phyloP scores from a whole-genome alignment of 1,139 yeast species.

The Saccharomyces hybrid region DNA sequence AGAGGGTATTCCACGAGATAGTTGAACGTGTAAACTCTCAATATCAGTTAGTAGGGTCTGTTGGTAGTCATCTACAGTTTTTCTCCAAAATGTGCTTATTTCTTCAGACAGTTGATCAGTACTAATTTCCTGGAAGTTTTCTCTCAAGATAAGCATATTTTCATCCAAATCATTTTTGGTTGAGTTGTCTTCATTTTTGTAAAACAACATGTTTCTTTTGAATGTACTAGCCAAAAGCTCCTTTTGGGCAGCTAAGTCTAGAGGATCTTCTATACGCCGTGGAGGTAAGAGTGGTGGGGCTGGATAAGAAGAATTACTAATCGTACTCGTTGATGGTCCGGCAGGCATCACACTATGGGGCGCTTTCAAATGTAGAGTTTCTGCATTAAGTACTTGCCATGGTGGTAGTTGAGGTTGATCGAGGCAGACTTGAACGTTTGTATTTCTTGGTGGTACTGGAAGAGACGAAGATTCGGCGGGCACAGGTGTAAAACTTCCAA shows the following conservation, averaged over 20 bases:
- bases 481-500: background rate
- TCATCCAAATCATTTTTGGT: background rate
- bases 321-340: background rate
- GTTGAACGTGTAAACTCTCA: conserved; percentile 12
- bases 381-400: background rate
- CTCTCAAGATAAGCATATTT: background rate
- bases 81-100: background rate
- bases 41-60: background rate
- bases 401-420: background rate
- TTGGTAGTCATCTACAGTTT: background rate
- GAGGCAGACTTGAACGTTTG: conserved; percentile 3
- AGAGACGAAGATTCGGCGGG: conserved; percentile 2
- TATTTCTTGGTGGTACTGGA: conserved; percentile 7
- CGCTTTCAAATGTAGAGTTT: background rate
- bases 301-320: background rate
- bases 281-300: conserved; percentile 4
- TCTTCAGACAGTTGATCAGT: background rate
- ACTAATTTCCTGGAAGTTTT: background rate
- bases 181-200: background rate
- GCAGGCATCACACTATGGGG: background rate
- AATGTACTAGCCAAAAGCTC: background rate
- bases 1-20: conserved; percentile 68
- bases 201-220: background rate
- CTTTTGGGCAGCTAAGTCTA: background rate
- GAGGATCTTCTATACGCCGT: conserved; percentile 31